Evolutionary conservation across 2,329 filamentous ascomycete genomes (phyloP), one percentile per base, ranked within the genome.

Genomic region (Fusarium denticulatum): DNA sequence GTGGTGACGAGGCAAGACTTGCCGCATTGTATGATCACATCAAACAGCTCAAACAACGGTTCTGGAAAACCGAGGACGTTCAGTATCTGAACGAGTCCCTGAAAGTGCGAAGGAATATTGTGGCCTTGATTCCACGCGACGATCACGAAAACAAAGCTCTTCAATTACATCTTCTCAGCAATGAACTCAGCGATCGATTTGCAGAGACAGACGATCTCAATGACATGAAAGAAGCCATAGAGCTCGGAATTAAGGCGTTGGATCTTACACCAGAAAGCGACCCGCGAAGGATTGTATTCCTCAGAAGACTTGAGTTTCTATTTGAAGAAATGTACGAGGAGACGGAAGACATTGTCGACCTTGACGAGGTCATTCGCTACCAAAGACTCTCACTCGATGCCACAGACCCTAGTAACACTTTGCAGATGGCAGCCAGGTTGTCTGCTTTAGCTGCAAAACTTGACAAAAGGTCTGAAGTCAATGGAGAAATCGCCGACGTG

Each of bases 91-190:
- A 57, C 16, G 11, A 37, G 14, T 42, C 37, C 1, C 40, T 61
- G 2, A 2, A 36, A 24, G 3, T 43, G 12, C 37, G 49, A 20
- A 42, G 49, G 30, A 20, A 22, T n/a, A 32, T 28, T 22, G 2
- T 61, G 11, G 12, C 37, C 10, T 57, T 42, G 5, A 37, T 11
- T 1, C 30, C 3, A 0, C 30, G 37, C 1, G 6, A 24, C 0
- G 37, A 45, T n/a, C 30, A 37, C 1, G 15, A 9, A 1, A 43
- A 45, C 3, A 61, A 12, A 7, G 47, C 59, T 13, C 37, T 61
- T 20, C 59, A 57, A 15, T 37, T 13, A 22, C 37, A 61, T 24
- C 24, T 57, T 5, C 59, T 61, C 3, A 61, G 59, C 10, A 57
- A 61, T 28, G 24, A 43, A 7, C 59, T 61, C 1, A 34, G 24